These are phyloP conservation scores for Yarrowia alimentaria DNA, from an alignment of 805 yeast genomes.

Conservation along the genomic window DNA sequence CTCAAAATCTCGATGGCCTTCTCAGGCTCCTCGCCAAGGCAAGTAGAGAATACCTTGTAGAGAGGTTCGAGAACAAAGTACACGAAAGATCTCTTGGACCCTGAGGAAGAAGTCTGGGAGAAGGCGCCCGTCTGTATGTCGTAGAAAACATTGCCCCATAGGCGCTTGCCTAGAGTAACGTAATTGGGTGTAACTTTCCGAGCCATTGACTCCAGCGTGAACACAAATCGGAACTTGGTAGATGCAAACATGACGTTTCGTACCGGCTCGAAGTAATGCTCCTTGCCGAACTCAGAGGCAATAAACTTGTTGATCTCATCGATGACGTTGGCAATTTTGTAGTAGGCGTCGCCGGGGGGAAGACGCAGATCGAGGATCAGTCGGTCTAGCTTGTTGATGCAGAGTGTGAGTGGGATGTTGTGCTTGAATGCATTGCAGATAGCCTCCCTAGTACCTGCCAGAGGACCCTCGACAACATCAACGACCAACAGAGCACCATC, in stretches of 20 bases:
- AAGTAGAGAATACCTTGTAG: constrained; percentile 13
- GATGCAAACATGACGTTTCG: constrained; percentile 76
- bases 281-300: constrained; percentile 3
- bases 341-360: constrained; percentile 70
- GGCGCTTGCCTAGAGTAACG: constrained; percentile 48
- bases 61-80: constrained; percentile 55
- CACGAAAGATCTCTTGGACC: constrained; percentile 49
- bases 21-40: constrained; percentile 45
- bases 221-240: constrained; percentile 57
- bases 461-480: constrained; percentile 84
- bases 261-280: constrained; percentile 50
- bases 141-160: constrained; percentile 79
- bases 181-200: constrained; percentile 39
- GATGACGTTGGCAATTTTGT: constrained; percentile 59
- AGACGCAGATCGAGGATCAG: constrained; percentile 74
- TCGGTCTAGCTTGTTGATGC: constrained; percentile 81
- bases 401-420: constrained; percentile 54
- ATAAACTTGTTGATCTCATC: constrained; percentile 63
- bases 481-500: constrained; percentile 71
- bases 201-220: constrained; percentile 67
- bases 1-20: constrained; percentile 32
- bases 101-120: constrained; percentile 36
- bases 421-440: constrained; percentile 53
- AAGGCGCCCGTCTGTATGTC: constrained; percentile 48
- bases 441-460: constrained; percentile 50